These are phyloP conservation scores for Xylariaceae sp. DNA, from an alignment of 2,329 filamentous ascomycete species.

Conservation along the genomic window DNA sequence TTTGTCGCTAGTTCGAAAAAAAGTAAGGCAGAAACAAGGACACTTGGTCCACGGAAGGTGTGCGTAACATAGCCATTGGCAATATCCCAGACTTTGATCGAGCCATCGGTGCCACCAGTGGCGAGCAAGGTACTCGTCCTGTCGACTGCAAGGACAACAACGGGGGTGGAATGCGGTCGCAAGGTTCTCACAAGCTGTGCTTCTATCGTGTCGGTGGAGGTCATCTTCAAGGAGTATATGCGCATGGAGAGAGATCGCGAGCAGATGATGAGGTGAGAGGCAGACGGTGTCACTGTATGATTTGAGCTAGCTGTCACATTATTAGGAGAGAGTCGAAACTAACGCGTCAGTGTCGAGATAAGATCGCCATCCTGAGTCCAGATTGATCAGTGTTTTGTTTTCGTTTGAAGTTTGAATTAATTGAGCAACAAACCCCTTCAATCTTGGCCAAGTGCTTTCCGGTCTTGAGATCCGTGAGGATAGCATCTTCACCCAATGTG, in stretches of 20 bases:
- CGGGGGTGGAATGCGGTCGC: constrained; percentile 86
- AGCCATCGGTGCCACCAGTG: constrained; percentile 88
- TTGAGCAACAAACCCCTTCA: constrained; percentile 65
- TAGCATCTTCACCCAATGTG: constrained; percentile 84
- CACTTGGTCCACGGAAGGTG: constrained; percentile 89
- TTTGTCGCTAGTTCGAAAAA: constrained; percentile 74
- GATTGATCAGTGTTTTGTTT: too few species aligned
- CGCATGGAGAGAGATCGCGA: constrained; percentile 95
- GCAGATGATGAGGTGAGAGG: constrained; percentile 83
- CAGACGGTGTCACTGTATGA: constrained; percentile 82
- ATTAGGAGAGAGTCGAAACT: too few species aligned
- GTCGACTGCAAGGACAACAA: constrained; percentile 82
- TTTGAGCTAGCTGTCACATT: too few species aligned
- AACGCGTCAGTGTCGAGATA: constrained; percentile 70
- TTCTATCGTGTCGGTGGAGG: constrained; percentile 55
- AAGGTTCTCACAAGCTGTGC: constrained; percentile 71
- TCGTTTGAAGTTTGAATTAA: too few species aligned
- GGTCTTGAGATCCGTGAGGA: constrained; percentile 80
- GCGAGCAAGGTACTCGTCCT: constrained; percentile 84
- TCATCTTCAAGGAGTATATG: constrained; percentile 70
- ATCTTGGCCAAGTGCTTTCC: constrained; percentile 79
- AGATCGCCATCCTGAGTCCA: constrained; percentile 70
- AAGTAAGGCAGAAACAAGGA: constrained; percentile 82
- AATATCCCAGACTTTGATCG: constrained; percentile 97
- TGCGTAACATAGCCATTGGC: constrained; percentile 86